A percentile compares a stretch with the other conserved stretches of the same genome.
phyloP scores from a whole-genome alignment of 2,329 filamentous ascomycete genomes.

The Claviceps sp. region DNA sequence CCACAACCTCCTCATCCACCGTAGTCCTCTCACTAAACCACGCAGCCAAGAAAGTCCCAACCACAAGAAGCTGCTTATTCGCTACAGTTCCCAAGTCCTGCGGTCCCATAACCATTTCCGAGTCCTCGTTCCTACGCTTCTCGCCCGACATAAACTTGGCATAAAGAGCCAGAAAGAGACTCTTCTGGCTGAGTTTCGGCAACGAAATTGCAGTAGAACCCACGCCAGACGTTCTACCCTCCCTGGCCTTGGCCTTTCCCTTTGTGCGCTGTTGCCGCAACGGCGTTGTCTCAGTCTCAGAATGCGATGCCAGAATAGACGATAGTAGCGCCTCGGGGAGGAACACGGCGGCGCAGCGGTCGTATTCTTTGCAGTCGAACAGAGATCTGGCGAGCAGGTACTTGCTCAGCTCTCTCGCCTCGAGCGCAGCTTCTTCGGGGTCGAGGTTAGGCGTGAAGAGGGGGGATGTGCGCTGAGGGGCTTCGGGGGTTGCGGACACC shows the following conservation, averaged over 20 bases:
- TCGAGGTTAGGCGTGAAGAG: conserved; percentile 47
- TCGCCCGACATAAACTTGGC: conserved; percentile 88
- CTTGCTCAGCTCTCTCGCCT: conserved; percentile 65
- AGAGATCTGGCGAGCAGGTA: conserved; percentile 87
- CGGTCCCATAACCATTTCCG: conserved; percentile 92
- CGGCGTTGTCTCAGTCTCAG: conserved; percentile 17
- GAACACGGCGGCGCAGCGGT: conserved; percentile 83
- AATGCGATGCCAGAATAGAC: conserved; percentile 42
- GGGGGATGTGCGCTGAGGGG: conserved; percentile 27
- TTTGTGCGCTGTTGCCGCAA: conserved; percentile 37
- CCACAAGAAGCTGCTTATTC: conserved; percentile 71
- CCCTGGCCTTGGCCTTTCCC: conserved; percentile 35
- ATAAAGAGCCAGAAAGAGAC: conserved; percentile 82
- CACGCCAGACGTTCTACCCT: neutral
- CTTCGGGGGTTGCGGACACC: conserved; percentile 15
- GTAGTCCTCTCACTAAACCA: conserved; percentile 61
- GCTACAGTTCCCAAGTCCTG: conserved; percentile 71
- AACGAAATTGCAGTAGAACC: conserved; percentile 16
- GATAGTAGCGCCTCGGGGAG: conserved; percentile 68
- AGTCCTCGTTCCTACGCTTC: conserved; percentile 91
- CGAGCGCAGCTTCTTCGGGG: conserved; percentile 58
- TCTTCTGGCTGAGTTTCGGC: conserved; percentile 69
- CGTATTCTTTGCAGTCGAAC: conserved; percentile 90
- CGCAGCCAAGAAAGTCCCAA: conserved; percentile 62
- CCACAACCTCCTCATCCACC: conserved; percentile 41